Evolutionary conservation across 805 yeast species (phyloP), one percentile per base, ranked within the genome.

Genomic region (Kuraishia ogatae): DNA sequence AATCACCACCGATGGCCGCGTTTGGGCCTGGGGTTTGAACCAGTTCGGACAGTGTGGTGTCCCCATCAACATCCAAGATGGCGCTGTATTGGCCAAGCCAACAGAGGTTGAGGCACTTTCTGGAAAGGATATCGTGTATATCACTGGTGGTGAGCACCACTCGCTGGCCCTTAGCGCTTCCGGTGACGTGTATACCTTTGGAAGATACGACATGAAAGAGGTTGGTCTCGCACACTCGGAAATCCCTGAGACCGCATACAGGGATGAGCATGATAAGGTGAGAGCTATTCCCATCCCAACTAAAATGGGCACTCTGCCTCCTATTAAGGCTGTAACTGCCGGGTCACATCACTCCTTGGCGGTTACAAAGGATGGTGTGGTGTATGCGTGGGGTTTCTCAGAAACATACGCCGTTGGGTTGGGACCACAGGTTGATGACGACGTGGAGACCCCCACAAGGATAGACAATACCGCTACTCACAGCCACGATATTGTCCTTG

Each of bases 11-110:
- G 80, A 82, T 43, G 89, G 87, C 48, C 78, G 78, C 39, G 90
- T 94, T 1, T 79, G 79, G 59, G 79, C 94, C 10, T 94, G 99
- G 99, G 99, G 99, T 7, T 78, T 94, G 64, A 94, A 94, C 68
- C 97, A 94, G 71, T 94, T 82, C 66, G 98, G 98, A 22, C 99
- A 94, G 72, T 90, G 97, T 75, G 98, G 97, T 56, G 76, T 85
- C 23, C 76, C 88, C 17, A 84, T 85, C 39, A 83, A 82, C 53
- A 80, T 88, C 55, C 94, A 87, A 64, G 97, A 90, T 69, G 97
- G 96, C 22, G 87, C 94, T 1, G 77, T 89, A 55, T 82, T 94
- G 50, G 73, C 84, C 10, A 81, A 76, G 53, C 98, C 99, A 24
- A 87, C 92, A 0, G 79, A 79, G 54, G 85, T 92, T 50, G 75